Evolutionary conservation across 257 asterid species (phyloP).

Genomic region (Thymus quinquecostatus): DNA sequence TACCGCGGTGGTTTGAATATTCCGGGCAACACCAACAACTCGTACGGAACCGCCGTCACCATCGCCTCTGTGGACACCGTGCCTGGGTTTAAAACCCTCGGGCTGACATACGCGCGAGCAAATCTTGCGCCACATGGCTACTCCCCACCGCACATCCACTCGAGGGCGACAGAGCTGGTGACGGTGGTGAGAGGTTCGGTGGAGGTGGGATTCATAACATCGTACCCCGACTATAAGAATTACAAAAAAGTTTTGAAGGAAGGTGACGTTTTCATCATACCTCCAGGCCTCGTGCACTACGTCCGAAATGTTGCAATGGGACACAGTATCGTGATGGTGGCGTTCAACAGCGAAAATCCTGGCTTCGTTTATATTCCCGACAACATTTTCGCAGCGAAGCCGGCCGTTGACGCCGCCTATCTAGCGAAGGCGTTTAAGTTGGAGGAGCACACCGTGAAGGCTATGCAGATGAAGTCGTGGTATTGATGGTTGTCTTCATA

Average conservation of each 20-base stretch:
- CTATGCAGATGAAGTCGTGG: not conserved
- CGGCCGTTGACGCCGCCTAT: constrained; percentile 20
- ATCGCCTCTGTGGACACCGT: no score
- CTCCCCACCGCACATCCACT: no score
- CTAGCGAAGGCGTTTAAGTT: constrained; percentile 27
- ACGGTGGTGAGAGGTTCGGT: no score
- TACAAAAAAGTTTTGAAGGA: constrained; percentile 29
- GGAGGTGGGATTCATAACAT: no score
- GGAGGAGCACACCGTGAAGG: not conserved
- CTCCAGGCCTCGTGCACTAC: constrained; percentile 41
- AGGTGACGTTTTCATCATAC: constrained; percentile 39
- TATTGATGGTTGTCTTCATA: no score
- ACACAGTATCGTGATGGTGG: constrained; percentile 18
- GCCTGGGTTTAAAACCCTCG: no score
- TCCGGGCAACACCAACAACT: no score
- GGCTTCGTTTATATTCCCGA: constrained; percentile 24
- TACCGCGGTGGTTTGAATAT: no score
- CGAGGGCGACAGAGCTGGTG: no score
- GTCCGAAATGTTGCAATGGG: constrained; percentile 31
- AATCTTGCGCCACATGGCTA: no score
- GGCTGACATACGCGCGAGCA: no score
- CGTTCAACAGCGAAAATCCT: constrained; percentile 35
- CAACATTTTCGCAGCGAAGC: constrained; percentile 34
- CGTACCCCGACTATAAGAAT: not conserved
- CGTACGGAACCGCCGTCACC: no score